phyloP scores from a whole-genome alignment of 2,329 filamentous ascomycete species.

The Calonectria fujianensis region DNA sequence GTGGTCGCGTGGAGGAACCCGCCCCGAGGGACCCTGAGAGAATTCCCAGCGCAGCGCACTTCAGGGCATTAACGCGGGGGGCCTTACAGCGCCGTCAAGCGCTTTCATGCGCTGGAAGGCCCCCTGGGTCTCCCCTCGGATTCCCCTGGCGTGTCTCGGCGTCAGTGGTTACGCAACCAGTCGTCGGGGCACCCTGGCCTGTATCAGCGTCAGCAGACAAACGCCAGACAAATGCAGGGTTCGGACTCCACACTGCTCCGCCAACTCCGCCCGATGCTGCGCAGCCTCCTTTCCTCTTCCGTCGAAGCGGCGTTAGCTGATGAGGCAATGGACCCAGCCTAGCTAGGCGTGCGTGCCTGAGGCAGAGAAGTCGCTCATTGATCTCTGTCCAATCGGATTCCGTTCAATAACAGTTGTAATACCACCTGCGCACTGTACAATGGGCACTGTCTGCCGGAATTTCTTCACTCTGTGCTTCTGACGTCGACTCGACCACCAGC shows the following conservation, averaged over 20 bases:
- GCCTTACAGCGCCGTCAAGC: background rate
- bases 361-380: background rate
- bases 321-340: conserved; percentile 29
- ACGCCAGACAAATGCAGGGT: conserved; percentile 24
- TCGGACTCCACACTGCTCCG: conserved; percentile 10
- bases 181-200: conserved; percentile 18
- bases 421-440: rapidly evolving
- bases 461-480: conserved; percentile 51
- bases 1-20: conserved; percentile 18
- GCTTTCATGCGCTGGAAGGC: background rate
- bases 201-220: conserved; percentile 25
- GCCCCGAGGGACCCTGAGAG: conserved; percentile 2
- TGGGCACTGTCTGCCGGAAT: conserved; percentile 48
- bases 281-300: conserved; percentile 17
- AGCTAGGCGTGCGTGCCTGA: conserved; percentile 21
- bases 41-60: conserved; percentile 4
- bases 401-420: conserved; percentile 30
- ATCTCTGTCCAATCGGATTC: conserved; percentile 46
- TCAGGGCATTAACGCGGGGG: conserved; percentile 19
- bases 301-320: conserved; percentile 9
- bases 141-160: conserved; percentile 23
- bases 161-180: conserved; percentile 27
- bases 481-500: conserved; percentile 49
- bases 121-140: background rate
- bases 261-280: conserved; percentile 22